phyloP scores from a whole-genome alignment of 1,284 basidiomycete genomes.

The Sporisorium iseilematis-ciliati region DNA sequence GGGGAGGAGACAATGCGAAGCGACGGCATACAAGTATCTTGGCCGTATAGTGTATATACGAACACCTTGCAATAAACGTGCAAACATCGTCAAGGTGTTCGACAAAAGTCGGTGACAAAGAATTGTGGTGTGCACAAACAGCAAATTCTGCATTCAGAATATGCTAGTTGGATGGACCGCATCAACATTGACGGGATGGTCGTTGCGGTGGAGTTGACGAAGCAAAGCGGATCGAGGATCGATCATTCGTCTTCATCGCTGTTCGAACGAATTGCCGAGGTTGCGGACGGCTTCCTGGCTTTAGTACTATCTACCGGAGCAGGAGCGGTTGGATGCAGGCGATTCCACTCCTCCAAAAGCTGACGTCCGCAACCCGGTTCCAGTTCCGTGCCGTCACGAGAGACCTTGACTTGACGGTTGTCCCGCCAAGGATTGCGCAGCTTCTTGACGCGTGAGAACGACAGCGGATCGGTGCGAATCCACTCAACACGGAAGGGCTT shows the following conservation, averaged over 20 bases:
- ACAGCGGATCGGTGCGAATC: conserved; percentile 80
- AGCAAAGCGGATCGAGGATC: too few relatives aligned
- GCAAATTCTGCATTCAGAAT: background rate
- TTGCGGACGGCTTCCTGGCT: conserved; percentile 9
- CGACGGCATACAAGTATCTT: conserved; percentile 46
- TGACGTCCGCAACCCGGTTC: conserved; percentile 82
- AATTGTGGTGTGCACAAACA: background rate
- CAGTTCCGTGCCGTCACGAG: conserved; percentile 89
- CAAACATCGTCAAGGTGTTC: background rate
- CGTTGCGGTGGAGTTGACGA: too few relatives aligned
- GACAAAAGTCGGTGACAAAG: background rate
- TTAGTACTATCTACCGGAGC: conserved; percentile 21
- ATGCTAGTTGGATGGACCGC: too few relatives aligned
- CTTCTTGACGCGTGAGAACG: conserved; percentile 82
- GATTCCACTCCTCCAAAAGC: conserved; percentile 82
- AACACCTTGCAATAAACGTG: conserved; percentile 1
- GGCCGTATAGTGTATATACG: conserved; percentile 28
- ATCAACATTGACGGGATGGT: too few relatives aligned
- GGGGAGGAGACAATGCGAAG: conserved; percentile 8
- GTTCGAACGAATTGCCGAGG: conserved; percentile 1
- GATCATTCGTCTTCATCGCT: conserved; percentile 49
- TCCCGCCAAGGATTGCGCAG: conserved; percentile 93
- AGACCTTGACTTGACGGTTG: conserved; percentile 85
- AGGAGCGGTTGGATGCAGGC: conserved; percentile 10
- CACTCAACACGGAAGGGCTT: conserved; percentile 84